These are phyloP conservation scores for Fragilariopsis cylindrus DNA, from an alignment of 108 stramenopile species.

Conservation along the genomic window DNA sequence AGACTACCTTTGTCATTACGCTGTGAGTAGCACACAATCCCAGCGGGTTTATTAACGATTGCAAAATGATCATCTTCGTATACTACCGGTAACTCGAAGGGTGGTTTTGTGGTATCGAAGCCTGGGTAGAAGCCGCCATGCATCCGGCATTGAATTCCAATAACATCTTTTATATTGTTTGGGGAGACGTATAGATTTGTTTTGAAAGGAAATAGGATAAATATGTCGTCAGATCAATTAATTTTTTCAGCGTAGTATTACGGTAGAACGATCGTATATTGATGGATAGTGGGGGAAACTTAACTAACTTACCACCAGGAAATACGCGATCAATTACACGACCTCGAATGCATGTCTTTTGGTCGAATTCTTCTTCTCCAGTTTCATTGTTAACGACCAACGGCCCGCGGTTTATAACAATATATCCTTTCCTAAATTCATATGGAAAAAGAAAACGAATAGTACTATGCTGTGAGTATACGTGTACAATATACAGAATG, in stretches of 20 bases:
- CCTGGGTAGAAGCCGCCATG: slow-evolving; percentile 51
- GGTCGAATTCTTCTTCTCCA: slow-evolving; percentile 42
- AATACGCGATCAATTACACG: slow-evolving; percentile 74
- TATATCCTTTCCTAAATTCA: slow-evolving; percentile 50
- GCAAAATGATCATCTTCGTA: slow-evolving; percentile 87
- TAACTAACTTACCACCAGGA: slow-evolving; percentile 46
- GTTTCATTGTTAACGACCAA: slow-evolving; percentile 16
- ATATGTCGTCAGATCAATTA: too few relatives aligned
- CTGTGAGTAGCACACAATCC: slow-evolving; percentile 59
- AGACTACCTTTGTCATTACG: slow-evolving; percentile 34
- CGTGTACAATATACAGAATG: background rate
- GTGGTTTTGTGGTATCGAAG: slow-evolving; percentile 51
- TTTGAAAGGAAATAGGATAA: too few relatives aligned
- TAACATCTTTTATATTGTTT: slow-evolving; percentile 35
- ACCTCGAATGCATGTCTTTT: slow-evolving; percentile 38
- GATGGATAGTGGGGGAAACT: too few relatives aligned
- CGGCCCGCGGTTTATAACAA: slow-evolving; percentile 58
- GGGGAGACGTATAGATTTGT: too few relatives aligned
- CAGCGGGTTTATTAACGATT: slow-evolving; percentile 83
- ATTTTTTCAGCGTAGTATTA: too few relatives aligned
- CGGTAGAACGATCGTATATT: too few relatives aligned
- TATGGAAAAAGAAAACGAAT: background rate
- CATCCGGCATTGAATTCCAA: slow-evolving; percentile 73
- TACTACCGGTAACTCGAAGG: slow-evolving; percentile 74
- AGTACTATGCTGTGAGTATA: background rate